Percentiles rank a stretch among this genome's conserved stretches.
Evolutionary conservation across 2,329 filamentous ascomycete species (phyloP).

Genomic region (Truncatella angustata): DNA sequence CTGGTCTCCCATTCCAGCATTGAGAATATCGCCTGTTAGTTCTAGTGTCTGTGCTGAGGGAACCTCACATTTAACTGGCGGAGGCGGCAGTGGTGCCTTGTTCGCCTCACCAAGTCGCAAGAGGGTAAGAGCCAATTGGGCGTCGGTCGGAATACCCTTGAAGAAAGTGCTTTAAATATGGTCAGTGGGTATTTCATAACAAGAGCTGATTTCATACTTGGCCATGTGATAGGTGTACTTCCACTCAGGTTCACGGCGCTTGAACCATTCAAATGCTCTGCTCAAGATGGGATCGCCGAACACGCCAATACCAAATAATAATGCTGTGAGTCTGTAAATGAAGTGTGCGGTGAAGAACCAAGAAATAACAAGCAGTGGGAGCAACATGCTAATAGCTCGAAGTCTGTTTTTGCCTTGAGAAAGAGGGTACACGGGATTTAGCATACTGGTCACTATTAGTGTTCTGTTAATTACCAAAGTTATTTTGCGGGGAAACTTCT

Average conservation of each 20-base stretch:
- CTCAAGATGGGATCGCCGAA: not conserved
- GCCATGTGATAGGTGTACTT: too few relatives aligned
- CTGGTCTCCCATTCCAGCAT: not conserved
- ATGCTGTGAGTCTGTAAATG: constrained; percentile 15
- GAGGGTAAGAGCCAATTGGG: constrained; percentile 64
- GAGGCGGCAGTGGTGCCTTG: constrained; percentile 60
- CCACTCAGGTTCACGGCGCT: not conserved
- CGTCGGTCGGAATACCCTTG: constrained; percentile 67
- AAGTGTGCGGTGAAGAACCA: constrained; percentile 1
- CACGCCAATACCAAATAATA: constrained; percentile 24
- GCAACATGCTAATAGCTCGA: not conserved
- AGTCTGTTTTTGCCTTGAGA: not conserved
- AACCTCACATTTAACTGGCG: not conserved
- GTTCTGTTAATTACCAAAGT: not conserved
- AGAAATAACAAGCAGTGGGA: not conserved
- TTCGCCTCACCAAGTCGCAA: constrained; percentile 66
- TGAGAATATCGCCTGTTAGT: not conserved
- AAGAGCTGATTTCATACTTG: too few relatives aligned
- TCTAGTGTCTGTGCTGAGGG: not conserved
- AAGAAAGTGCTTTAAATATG: constrained; percentile 52
- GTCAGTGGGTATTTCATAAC: not conserved
- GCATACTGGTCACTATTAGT: not conserved
- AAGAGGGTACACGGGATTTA: not conserved
- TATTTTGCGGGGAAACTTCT: not conserved
- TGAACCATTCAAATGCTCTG: not conserved